phyloP scores from a whole-genome alignment of 495 filamentous ascomycete species.

The Massariosphaeria phaeospora region DNA sequence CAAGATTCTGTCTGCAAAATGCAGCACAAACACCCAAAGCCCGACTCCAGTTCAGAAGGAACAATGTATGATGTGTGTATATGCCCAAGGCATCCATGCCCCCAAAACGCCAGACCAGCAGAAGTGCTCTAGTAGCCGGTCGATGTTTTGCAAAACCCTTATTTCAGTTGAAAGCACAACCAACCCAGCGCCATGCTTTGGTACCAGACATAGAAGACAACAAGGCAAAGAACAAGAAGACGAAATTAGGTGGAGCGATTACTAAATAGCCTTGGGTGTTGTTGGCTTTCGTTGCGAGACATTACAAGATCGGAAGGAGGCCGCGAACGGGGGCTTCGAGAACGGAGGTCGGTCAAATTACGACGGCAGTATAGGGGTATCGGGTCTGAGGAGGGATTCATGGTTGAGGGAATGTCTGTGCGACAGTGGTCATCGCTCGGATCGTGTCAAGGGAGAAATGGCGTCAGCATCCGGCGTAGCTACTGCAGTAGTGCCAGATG shows the following conservation, averaged over 20 bases:
- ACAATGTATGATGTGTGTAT: no score
- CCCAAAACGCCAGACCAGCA: no score
- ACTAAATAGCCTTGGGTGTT: neutral
- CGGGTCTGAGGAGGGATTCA: neutral
- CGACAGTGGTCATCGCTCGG: neutral
- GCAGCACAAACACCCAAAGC: no score
- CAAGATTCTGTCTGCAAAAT: no score
- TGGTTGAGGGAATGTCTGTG: neutral
- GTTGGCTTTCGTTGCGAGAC: neutral
- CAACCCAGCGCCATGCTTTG: constrained; percentile 27
- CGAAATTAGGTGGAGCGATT: no score
- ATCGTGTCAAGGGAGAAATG: constrained; percentile 26
- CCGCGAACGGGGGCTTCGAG: neutral
- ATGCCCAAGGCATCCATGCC: no score
- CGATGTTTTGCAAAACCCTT: neutral
- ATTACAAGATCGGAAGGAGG: constrained; percentile 10
- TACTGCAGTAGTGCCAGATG: neutral
- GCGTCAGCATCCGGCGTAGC: constrained; percentile 1
- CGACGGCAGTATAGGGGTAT: neutral
- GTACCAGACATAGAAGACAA: constrained; percentile 1
- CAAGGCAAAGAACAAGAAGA: neutral
- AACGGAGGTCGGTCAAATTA: neutral
- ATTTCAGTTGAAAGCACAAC: neutral
- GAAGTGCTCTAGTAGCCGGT: no score
- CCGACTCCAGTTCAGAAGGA: no score